Evolutionary conservation across 2,329 filamentous ascomycete species (phyloP).

Genomic region (Claviceps fusiformis): DNA sequence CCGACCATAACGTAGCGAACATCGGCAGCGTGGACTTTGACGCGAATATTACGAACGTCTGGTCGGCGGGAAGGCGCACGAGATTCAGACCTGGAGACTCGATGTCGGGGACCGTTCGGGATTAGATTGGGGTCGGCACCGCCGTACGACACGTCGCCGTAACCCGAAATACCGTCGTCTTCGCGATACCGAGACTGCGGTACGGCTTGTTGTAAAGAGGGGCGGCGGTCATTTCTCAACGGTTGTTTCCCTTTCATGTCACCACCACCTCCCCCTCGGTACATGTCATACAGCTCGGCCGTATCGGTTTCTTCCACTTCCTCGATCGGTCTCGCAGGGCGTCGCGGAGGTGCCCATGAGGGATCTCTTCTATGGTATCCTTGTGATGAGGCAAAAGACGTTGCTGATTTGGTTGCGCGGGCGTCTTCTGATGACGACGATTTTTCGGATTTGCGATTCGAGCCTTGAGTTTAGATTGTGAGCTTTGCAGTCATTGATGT

Average conservation of each 20-base stretch:
- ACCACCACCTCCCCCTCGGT: slow-evolving; percentile 29
- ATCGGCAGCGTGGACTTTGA: slow-evolving; percentile 87
- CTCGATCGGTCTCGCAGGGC: slow-evolving; percentile 17
- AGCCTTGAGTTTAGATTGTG: slow-evolving; percentile 44
- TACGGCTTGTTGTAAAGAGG: slow-evolving; percentile 15
- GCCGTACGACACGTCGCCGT: slow-evolving; percentile 57
- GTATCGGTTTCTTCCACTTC: slow-evolving; percentile 51
- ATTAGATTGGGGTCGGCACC: slow-evolving; percentile 74
- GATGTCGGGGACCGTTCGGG: slow-evolving; percentile 34
- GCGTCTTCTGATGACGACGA: slow-evolving; percentile 31
- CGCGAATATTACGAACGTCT: slow-evolving; percentile 64
- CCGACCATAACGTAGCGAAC: slow-evolving; percentile 86
- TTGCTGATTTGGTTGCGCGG: slow-evolving; percentile 25
- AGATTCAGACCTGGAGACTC: slow-evolving; percentile 33
- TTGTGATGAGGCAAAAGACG: slow-evolving; percentile 33
- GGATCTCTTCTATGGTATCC: slow-evolving; percentile 28
- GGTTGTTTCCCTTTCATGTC: slow-evolving; percentile 14
- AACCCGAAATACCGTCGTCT: slow-evolving; percentile 66
- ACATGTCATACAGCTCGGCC: slow-evolving; percentile 58
- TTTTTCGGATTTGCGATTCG: slow-evolving; percentile 42
- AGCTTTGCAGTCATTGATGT: slow-evolving; percentile 50
- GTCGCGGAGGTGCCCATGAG: slow-evolving; percentile 12
- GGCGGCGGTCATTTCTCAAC: slow-evolving; percentile 20
- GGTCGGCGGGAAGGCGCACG: slow-evolving; percentile 45
- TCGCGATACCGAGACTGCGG: slow-evolving; percentile 54